A percentile compares a stretch with the other conserved stretches of the same genome.
Evolutionary conservation across 805 yeast species (phyloP).

Genomic region (Schwanniomyces vanrijiae): DNA sequence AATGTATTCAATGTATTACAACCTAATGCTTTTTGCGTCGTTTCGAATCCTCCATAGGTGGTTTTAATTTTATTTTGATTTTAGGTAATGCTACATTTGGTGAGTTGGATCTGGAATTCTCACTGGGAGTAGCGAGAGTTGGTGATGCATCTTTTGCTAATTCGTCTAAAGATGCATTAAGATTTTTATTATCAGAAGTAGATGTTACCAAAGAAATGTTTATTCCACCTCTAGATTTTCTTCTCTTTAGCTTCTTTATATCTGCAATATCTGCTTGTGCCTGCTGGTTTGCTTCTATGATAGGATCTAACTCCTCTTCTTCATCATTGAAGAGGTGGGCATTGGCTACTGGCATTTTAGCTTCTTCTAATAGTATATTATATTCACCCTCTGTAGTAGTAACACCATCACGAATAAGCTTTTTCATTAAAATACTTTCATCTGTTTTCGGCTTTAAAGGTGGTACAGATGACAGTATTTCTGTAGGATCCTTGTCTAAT

Average conservation of each 20-base stretch:
- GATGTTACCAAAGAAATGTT: conserved; percentile 10
- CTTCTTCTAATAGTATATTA: conserved; percentile 30
- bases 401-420: conserved; percentile 32
- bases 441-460: conserved; percentile 1
- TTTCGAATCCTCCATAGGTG: conserved; percentile 2
- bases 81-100: conserved; percentile 7
- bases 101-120: conserved; percentile 1
- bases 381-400: conserved; percentile 29
- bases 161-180: not conserved
- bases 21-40: conserved; percentile 1
- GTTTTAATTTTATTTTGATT: conserved; percentile 9
- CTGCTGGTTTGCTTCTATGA: conserved; percentile 4
- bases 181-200: not conserved
- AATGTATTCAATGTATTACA: not conserved
- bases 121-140: not conserved
- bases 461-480: not conserved
- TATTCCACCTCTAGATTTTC: conserved; percentile 30
- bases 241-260: conserved; percentile 16
- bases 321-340: conserved; percentile 43
- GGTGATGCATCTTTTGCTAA: not conserved
- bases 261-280: conserved; percentile 1
- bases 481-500: conserved; percentile 7
- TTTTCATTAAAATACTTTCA: conserved; percentile 35
- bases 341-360: conserved; percentile 28
- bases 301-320: conserved; percentile 16